Evolutionary conservation across 352 stramenopile genomes (phyloP), one percentile per base, ranked within the genome.

Genomic region (Pythium grandisporangium): DNA sequence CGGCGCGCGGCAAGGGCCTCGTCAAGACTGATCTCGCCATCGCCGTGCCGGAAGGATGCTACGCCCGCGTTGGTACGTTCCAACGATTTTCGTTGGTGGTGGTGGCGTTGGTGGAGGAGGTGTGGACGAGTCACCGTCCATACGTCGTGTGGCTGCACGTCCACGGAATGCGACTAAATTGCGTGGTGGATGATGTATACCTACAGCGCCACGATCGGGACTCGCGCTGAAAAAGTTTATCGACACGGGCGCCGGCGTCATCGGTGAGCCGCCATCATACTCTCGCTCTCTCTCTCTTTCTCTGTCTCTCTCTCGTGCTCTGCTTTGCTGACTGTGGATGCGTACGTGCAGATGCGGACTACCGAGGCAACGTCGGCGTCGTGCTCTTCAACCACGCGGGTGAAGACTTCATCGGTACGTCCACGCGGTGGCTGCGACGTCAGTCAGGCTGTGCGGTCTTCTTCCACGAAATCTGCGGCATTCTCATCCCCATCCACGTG

Each of bases 381-480:
- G 88, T 99, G n/a, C 58, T 99, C 10, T 99, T 99, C 73, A 99
- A 99, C 69, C 95, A 98, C 65, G 77, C 86, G 6, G 54, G 78
- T 16, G 74, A 94, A 42, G 90, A 98, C 51, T 98, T 99, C 61
- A 57, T 84, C 48, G 49, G 61, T 79, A 27, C 26, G 24, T 47
- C 24, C 13, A 48, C 37, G 10, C 11, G 38, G 13, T 38, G n/a
- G n/a, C n/a, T n/a, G n/a, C n/a, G n/a, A n/a, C n/a, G n/a, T n/a
- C n/a, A n/a, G n/a, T n/a, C n/a, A n/a, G n/a, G n/a, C n/a, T n/a
- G n/a, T n/a, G n/a, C n/a, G n/a, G n/a, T n/a, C n/a, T n/a, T n/a
- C n/a, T n/a, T n/a, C n/a, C n/a, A n/a, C n/a, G n/a, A n/a, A n/a
- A n/a, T n/a, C n/a, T n/a, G n/a, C n/a, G n/a, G n/a, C n/a, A n/a